Conservation (phyloP, 352 stramenopile species). For the Globisporangium carolinianum region DNA sequence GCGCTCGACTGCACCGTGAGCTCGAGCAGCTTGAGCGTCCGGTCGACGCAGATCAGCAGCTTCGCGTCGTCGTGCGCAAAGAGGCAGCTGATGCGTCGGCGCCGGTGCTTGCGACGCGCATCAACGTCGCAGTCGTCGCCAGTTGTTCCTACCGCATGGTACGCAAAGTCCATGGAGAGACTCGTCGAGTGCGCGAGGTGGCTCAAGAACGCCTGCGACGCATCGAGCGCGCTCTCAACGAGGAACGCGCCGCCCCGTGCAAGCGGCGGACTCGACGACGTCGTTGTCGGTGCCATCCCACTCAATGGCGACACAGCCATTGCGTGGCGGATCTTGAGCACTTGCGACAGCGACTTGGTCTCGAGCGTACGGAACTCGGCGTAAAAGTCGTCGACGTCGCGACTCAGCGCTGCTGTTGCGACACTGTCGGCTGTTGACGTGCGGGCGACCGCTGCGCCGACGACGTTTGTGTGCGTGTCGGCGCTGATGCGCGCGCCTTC, state of each 20-base stretch:
- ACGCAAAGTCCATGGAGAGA: constrained; percentile 44
- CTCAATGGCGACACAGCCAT: constrained; percentile 6
- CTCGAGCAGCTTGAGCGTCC: constrained; percentile 58
- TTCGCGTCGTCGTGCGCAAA: constrained; percentile 61
- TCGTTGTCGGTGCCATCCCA: constrained; percentile 14
- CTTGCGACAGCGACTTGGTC: constrained; percentile 54
- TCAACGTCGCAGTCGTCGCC: constrained; percentile 49
- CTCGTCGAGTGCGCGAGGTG: constrained; percentile 58
- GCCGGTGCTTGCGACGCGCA: constrained; percentile 37
- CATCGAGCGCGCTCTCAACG: constrained; percentile 57
- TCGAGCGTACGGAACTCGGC: constrained; percentile 56
- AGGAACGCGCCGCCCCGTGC: constrained; percentile 13
- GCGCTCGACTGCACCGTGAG: constrained; percentile 21
- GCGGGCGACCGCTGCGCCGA: constrained; percentile 11
- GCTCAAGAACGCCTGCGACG: constrained; percentile 58
- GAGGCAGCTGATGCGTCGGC: constrained; percentile 52
- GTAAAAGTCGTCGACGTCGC: constrained; percentile 69
- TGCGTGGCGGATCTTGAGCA: constrained; percentile 70
- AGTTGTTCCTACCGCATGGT: constrained; percentile 1
- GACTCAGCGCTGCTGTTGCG: constrained; percentile 11
- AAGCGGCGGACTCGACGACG: constrained; percentile 20
- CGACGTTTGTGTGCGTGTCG: constrained; percentile 57
- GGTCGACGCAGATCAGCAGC: constrained; percentile 58
- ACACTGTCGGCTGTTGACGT: constrained; percentile 2
- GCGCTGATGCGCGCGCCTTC: constrained; percentile 61